Percentiles rank a stretch among this genome's conserved stretches.
These are phyloP conservation scores for Brasilioporus rufonigricans DNA, from an alignment of 768 basidiomycete species.

Conservation along the genomic window DNA sequence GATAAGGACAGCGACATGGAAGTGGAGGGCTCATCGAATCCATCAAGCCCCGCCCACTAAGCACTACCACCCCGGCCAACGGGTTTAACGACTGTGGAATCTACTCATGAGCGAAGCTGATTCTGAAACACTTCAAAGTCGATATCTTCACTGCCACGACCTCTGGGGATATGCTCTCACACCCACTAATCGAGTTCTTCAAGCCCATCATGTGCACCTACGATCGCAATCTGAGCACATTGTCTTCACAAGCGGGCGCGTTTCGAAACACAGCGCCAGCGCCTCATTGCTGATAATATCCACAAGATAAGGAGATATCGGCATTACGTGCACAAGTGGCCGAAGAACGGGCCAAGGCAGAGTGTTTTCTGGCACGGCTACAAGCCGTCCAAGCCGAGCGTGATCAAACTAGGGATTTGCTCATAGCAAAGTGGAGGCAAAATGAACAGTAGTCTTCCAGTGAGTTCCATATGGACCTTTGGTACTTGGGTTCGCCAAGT, in stretches of 20 bases:
- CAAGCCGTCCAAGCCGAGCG: constrained; percentile 2
- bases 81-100: background rate
- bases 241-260: constrained; percentile 3
- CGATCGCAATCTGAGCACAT: background rate
- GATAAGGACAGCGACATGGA: constrained; percentile 1
- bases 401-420: constrained; percentile 10
- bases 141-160: background rate
- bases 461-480: background rate
- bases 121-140: background rate
- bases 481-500: background rate
- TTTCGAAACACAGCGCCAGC: constrained; percentile 13
- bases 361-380: constrained; percentile 3
- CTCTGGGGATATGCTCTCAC: background rate
- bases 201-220: constrained; percentile 12
- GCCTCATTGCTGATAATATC: constrained; percentile 3
- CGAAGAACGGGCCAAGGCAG: constrained; percentile 5
- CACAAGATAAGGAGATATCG: constrained; percentile 3
- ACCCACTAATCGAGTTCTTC: constrained; percentile 8
- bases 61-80: background rate
- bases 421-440: constrained; percentile 5
- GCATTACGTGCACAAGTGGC: constrained; percentile 4
- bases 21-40: background rate
- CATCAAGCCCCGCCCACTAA: background rate
- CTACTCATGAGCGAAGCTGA: constrained; percentile 1
- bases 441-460: background rate